Conservation (phyloP, 257 asterid genomes). For the Solanum chaucha region DNA sequence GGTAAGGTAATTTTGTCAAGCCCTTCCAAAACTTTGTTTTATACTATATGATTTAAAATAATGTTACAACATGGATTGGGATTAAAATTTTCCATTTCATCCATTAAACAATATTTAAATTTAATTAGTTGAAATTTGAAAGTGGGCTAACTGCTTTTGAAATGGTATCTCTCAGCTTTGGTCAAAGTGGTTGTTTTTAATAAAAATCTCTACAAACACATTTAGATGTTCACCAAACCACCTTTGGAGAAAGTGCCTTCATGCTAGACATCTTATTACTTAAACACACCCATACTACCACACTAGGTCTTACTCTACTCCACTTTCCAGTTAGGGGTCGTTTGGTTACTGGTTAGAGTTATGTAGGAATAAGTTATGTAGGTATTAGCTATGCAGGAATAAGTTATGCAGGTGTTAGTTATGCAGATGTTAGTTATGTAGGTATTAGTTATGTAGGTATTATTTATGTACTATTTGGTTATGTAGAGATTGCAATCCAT, state of each 20-base stretch:
- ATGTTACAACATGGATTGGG: background rate
- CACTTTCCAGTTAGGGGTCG: background rate
- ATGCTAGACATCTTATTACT: background rate
- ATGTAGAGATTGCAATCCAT: background rate
- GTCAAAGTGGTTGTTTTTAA: background rate
- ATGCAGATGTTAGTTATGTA: background rate
- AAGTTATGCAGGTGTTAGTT: background rate
- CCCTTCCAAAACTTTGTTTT: background rate
- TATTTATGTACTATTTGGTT: background rate
- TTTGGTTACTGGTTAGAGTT: background rate
- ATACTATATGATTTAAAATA: background rate
- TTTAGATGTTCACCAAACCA: background rate
- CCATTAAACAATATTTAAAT: background rate
- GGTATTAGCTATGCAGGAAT: background rate
- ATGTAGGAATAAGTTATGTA: background rate
- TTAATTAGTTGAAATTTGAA: background rate
- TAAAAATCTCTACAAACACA: background rate
- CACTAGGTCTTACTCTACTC: background rate
- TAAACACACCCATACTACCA: background rate
- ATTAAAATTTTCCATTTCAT: background rate
- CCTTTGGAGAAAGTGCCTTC: background rate
- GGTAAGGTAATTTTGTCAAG: background rate
- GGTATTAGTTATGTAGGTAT: background rate
- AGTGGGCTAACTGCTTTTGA: background rate
- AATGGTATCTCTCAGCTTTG: background rate